These are phyloP conservation scores for Lactifluus volemus DNA, from an alignment of 768 basidiomycete genomes.

Conservation along the genomic window DNA sequence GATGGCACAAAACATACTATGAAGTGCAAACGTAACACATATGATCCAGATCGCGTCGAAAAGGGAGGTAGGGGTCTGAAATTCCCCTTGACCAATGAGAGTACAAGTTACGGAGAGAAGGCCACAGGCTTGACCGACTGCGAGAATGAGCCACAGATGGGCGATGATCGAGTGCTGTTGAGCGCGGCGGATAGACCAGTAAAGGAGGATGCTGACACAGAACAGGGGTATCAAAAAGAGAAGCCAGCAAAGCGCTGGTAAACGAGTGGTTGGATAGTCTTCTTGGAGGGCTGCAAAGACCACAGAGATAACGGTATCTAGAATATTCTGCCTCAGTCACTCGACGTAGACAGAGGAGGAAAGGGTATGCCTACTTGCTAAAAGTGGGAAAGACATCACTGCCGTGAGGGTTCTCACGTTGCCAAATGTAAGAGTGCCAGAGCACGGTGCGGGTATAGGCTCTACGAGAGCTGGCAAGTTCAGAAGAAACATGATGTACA, in stretches of 20 bases:
- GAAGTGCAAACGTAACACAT: slow-evolving; percentile 13
- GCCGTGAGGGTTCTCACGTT: slow-evolving; percentile 4
- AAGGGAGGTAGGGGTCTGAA: slow-evolving; percentile 15
- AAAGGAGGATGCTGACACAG: slow-evolving; percentile 11
- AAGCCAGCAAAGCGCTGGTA: slow-evolving; percentile 16
- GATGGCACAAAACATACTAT: slow-evolving; percentile 6
- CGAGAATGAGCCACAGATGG: slow-evolving; percentile 12
- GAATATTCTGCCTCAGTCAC: not conserved
- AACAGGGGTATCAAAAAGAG: slow-evolving; percentile 15
- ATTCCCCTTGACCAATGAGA: slow-evolving; percentile 16
- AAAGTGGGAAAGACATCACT: slow-evolving; percentile 7
- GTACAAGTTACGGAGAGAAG: not conserved
- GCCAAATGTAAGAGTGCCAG: not conserved
- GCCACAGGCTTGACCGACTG: slow-evolving; percentile 12
- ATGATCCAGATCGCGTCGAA: slow-evolving; percentile 10
- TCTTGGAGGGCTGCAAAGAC: slow-evolving; percentile 13
- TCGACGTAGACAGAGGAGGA: not conserved
- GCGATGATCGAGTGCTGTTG: slow-evolving; percentile 10
- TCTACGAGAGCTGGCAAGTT: slow-evolving; percentile 12
- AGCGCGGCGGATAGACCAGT: slow-evolving; percentile 3
- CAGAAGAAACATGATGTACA: slow-evolving; percentile 9
- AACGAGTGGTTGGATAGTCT: slow-evolving; percentile 6
- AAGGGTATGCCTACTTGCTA: not conserved
- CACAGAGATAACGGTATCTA: slow-evolving; percentile 12
- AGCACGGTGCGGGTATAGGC: slow-evolving; percentile 4